Conservation (phyloP, 1,284 basidiomycete species). For the Sphagnurus paluster region DNA sequence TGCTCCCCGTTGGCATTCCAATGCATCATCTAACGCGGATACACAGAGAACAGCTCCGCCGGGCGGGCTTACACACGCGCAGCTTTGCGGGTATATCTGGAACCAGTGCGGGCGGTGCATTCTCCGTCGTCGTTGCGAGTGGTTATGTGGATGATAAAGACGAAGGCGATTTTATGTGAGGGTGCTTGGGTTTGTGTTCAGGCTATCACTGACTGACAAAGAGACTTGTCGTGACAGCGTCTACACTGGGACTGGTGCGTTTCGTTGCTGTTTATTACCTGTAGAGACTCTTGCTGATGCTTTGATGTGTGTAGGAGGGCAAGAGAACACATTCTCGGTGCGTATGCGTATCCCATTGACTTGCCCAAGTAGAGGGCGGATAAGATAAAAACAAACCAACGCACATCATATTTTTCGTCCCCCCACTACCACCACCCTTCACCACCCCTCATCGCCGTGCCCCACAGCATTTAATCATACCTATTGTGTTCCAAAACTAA, state of each 20-base stretch:
- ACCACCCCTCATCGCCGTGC: no score
- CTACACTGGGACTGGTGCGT: slow-evolving; percentile 35
- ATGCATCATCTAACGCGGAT: neutral
- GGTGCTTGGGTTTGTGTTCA: neutral
- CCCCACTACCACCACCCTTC: no score
- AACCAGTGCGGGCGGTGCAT: slow-evolving; percentile 29
- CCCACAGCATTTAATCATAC: no score
- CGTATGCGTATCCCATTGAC: no score
- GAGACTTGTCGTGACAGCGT: slow-evolving; percentile 24
- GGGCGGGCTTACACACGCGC: slow-evolving; percentile 8
- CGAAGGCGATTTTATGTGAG: slow-evolving; percentile 39
- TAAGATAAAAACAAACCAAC: no score
- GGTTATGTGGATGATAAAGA: slow-evolving; percentile 44
- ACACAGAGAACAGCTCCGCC: slow-evolving; percentile 12
- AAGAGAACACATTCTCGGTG: slow-evolving; percentile 16
- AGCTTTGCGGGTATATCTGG: slow-evolving; percentile 23
- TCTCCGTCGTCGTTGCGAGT: slow-evolving; percentile 40
- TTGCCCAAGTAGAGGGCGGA: no score
- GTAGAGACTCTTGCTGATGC: neutral
- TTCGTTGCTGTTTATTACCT: neutral
- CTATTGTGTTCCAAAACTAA: no score
- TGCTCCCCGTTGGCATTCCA: neutral
- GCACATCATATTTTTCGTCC: no score
- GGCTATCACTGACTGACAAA: neutral
- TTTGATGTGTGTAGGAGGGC: slow-evolving; percentile 17